phyloP scores from a whole-genome alignment of 208 protist genomes.

The Trypanosoma theileri region DNA sequence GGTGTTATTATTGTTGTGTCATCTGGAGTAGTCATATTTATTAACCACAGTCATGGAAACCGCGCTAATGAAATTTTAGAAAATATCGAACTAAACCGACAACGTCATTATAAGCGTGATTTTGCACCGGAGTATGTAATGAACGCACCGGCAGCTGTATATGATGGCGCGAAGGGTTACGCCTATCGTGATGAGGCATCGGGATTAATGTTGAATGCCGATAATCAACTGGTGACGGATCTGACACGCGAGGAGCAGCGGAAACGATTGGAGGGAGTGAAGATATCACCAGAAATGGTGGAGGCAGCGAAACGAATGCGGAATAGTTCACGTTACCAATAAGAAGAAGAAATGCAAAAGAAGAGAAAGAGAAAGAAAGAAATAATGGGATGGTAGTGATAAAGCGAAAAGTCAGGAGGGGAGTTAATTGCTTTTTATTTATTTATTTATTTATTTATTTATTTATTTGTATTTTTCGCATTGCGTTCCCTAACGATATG shows the following conservation, averaged over 20 bases:
- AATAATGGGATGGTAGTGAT: not conserved
- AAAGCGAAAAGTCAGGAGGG: not conserved
- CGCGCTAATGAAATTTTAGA: slow-evolving; percentile 75
- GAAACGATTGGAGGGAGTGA: slow-evolving; percentile 34
- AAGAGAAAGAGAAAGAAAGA: not conserved
- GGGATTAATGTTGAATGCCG: slow-evolving; percentile 70
- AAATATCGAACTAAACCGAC: slow-evolving; percentile 87
- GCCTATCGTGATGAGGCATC: slow-evolving; percentile 55
- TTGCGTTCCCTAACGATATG: too few relatives aligned
- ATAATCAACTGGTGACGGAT: slow-evolving; percentile 49
- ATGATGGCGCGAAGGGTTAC: slow-evolving; percentile 75
- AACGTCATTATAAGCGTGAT: slow-evolving; percentile 67
- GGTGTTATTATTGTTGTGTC: slow-evolving; percentile 52
- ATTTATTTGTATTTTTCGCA: too few relatives aligned
- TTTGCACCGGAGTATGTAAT: slow-evolving; percentile 72
- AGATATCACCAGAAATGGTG: slow-evolving; percentile 73
- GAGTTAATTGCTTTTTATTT: not conserved
- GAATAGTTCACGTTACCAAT: slow-evolving; percentile 36
- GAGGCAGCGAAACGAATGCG: slow-evolving; percentile 51
- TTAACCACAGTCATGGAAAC: slow-evolving; percentile 56
- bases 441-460: too few relatives aligned
- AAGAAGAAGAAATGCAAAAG: not conserved
- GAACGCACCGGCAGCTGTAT: slow-evolving; percentile 56
- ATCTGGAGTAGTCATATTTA: slow-evolving; percentile 40
- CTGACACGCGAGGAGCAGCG: slow-evolving; percentile 42